phyloP scores from a whole-genome alignment of 768 basidiomycete genomes.

The Rhizopogon vesiculosus region DNA sequence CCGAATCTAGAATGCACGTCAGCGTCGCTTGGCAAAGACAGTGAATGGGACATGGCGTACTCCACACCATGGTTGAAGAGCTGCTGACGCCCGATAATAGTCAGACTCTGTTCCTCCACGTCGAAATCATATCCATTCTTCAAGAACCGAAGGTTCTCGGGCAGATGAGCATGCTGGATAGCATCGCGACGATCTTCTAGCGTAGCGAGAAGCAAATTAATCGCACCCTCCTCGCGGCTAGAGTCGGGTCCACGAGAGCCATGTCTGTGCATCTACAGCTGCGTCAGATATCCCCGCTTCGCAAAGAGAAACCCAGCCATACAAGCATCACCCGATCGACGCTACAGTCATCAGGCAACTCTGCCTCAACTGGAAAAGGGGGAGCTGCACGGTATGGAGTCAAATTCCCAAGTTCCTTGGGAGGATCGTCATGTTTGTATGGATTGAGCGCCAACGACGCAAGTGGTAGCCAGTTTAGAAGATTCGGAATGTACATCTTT shows the following conservation, averaged over 20 bases:
- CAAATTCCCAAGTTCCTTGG: slow-evolving; percentile 21
- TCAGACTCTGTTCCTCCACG: slow-evolving; percentile 32
- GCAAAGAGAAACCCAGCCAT: too few relatives aligned
- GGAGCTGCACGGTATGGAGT: slow-evolving; percentile 24
- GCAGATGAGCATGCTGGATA: slow-evolving; percentile 25
- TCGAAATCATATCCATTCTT: slow-evolving; percentile 30
- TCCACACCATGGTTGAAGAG: slow-evolving; percentile 29
- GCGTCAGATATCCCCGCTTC: too few relatives aligned
- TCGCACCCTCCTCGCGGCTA: slow-evolving; percentile 21
- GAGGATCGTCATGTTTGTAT: too few relatives aligned
- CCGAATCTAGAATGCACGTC: slow-evolving; percentile 10
- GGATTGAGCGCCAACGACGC: background rate
- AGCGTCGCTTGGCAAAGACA: too few relatives aligned
- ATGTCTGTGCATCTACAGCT: too few relatives aligned
- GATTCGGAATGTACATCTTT: background rate
- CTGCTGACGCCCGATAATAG: slow-evolving; percentile 29
- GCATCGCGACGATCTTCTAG: slow-evolving; percentile 21
- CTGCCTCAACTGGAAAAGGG: slow-evolving; percentile 4
- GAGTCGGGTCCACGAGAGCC: too few relatives aligned
- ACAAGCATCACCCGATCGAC: too few relatives aligned
- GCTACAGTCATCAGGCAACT: too few relatives aligned
- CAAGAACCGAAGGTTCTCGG: slow-evolving; percentile 30
- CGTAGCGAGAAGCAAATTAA: slow-evolving; percentile 26
- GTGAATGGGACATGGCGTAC: background rate
- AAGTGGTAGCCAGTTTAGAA: background rate